Evolutionary conservation across 192 early-diverging fungal species (phyloP).

Genomic region (Coemansia interrupta): DNA sequence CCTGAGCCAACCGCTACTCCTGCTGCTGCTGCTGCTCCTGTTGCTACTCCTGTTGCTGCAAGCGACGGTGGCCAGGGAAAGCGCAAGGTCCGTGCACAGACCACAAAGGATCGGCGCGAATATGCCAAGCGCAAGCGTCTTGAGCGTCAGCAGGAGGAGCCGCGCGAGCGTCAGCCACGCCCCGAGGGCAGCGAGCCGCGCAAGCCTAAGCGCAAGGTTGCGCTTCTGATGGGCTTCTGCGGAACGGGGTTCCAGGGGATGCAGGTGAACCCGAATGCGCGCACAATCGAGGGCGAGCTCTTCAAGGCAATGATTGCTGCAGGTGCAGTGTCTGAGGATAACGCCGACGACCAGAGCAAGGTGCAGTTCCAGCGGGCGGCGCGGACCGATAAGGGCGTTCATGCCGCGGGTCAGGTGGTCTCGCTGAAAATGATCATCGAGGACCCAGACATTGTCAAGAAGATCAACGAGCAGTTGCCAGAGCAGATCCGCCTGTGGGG

Average conservation of each 20-base stretch:
- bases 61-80: background rate
- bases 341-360: slow-evolving; percentile 77
- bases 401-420: slow-evolving; percentile 93
- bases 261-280: slow-evolving; percentile 84
- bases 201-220: slow-evolving; percentile 83
- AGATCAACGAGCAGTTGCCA: slow-evolving; percentile 81
- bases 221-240: slow-evolving; percentile 86
- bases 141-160: slow-evolving; percentile 19
- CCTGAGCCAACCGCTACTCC: background rate
- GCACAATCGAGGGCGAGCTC: slow-evolving; percentile 86
- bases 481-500: slow-evolving; percentile 89
- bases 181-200: slow-evolving; percentile 35
- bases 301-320: slow-evolving; percentile 79
- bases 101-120: slow-evolving; percentile 46
- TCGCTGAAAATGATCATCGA: slow-evolving; percentile 88
- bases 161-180: slow-evolving; percentile 5
- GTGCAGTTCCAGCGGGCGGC: slow-evolving; percentile 85
- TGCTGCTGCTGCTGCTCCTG: no score
- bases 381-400: slow-evolving; percentile 97
- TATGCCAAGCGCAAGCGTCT: slow-evolving; percentile 27
- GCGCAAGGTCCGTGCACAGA: slow-evolving; percentile 29
- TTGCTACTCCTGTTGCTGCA: background rate
- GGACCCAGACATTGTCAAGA: slow-evolving; percentile 64
- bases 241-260: slow-evolving; percentile 96
- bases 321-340: slow-evolving; percentile 82